A percentile compares a stretch with the other conserved stretches of the same genome.
Conservation (phyloP, 1,284 basidiomycete genomes). For the Abortiporus biennis region DNA sequence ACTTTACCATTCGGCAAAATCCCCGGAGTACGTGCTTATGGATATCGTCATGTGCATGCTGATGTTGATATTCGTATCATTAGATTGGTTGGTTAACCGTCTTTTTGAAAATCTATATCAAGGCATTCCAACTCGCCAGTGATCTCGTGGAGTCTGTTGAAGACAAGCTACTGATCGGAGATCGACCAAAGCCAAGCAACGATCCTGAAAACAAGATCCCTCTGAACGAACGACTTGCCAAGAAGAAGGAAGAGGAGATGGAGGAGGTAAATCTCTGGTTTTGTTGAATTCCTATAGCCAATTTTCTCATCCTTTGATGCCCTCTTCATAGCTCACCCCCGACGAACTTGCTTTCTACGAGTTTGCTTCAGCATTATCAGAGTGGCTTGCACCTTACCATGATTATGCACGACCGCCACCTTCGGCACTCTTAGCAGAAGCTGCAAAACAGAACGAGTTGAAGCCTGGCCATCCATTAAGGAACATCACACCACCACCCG, state of each 20-base stretch:
- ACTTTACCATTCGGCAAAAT: slow-evolving; percentile 57
- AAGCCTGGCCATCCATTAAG: slow-evolving; percentile 65
- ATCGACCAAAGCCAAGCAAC: slow-evolving; percentile 61
- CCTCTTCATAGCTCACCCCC: slow-evolving; percentile 46
- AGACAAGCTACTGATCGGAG: slow-evolving; percentile 71
- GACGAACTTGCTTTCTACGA: slow-evolving; percentile 54
- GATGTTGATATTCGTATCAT: slow-evolving; percentile 29
- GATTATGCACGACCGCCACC: slow-evolving; percentile 64
- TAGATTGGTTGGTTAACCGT: slow-evolving; percentile 54
- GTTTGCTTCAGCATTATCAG: slow-evolving; percentile 52
- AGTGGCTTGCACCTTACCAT: slow-evolving; percentile 74
- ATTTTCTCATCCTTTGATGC: not conserved
- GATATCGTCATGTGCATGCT: too few relatives aligned
- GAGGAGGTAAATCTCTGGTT: slow-evolving; percentile 37
- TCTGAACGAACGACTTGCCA: slow-evolving; percentile 48
- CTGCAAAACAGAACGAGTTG: slow-evolving; percentile 58
- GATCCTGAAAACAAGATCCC: slow-evolving; percentile 44
- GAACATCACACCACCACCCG: slow-evolving; percentile 47
- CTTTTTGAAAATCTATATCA: slow-evolving; percentile 72
- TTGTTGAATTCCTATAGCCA: not conserved
- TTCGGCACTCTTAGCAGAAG: slow-evolving; percentile 63
- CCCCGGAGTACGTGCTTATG: slow-evolving; percentile 66
- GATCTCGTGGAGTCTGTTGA: slow-evolving; percentile 72
- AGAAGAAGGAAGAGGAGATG: slow-evolving; percentile 45
- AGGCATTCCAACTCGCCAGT: slow-evolving; percentile 67